Base-by-base conservation (phyloP, 2,329 filamentous ascomycete species). In the Paramyrothecium roridum region DNA sequence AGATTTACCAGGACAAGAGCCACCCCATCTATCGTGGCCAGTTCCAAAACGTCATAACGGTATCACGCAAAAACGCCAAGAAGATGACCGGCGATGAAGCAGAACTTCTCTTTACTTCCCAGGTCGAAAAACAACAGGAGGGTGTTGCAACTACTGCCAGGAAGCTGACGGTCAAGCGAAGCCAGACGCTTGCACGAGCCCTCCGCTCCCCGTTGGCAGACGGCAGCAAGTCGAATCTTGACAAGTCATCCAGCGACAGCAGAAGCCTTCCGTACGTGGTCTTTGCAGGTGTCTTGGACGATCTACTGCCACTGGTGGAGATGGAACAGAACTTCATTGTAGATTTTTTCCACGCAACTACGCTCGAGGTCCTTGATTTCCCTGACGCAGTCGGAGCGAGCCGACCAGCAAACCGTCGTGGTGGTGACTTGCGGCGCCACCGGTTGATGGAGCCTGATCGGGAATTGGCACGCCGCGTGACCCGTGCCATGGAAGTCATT, bases 251-350 rank as follows among this genome's bases (percentile, higher is more conserved):
- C 10, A 75, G 83, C 49, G 85, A 88, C 61, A 86, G 84, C 53
- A 85, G 86, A 63, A 82, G 89, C 56, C 81, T 89, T 61, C 85
- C 90, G 0, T 93, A 87, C 63, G 92, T 96, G 71, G 85, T 91
- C 3, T 96, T 98, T 71, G 80, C 85, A 1, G 87, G 86, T 40
- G 85, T 91, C 13, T 75, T 97, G 58, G 89, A 95, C 55, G 91
- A 97, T 65, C 84, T 95, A 60, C 76, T 93, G 48, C 90, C 89
- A 7, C 80, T 96, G 54, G 86, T 97, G 56, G 87, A 91, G 63
- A 93, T 93, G 70, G 95, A 99, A 73, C 93, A 99, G 70, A 98
- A 97, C 68, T 99, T 98, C 68, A 80, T 97, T 50, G 87, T 96
- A n/a, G 91, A 96, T 63, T 95, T 97, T 71, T 98, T 98, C 81